Percentiles rank a stretch among this genome's conserved stretches.
Evolutionary conservation across 2,329 filamentous ascomycete genomes (phyloP).

Genomic region (Didymella keratinophila): DNA sequence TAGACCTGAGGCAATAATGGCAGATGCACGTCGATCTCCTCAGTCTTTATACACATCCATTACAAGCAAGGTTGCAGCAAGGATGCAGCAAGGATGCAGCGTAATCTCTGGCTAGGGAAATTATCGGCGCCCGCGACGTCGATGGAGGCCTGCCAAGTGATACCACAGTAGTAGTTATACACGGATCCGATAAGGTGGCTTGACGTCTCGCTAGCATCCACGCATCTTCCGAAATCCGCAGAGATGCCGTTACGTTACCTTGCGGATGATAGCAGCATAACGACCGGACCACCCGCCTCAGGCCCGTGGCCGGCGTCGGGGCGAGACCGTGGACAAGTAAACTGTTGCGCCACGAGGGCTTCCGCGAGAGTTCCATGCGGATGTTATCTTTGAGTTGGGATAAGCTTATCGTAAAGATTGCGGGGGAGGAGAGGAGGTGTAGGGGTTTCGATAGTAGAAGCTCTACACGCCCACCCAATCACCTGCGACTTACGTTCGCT

Average conservation of each 20-base stretch:
- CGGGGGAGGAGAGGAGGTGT: conserved; percentile 2
- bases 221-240: neutral
- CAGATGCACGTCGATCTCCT: conserved; percentile 2
- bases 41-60: conserved; percentile 8
- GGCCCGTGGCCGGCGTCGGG: neutral
- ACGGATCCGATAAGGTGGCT: conserved; percentile 9
- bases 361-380: neutral
- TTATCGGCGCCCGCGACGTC: neutral
- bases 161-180: conserved; percentile 2
- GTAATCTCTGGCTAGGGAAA: conserved; percentile 12
- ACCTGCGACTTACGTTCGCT: neutral
- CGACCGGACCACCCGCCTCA: conserved; percentile 8
- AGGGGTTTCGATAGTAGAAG: conserved; percentile 15
- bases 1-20: conserved; percentile 5
- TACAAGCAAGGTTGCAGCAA: neutral
- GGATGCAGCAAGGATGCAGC: neutral
- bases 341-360: conserved; percentile 3
- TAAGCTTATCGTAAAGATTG: conserved; percentile 17
- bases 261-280: neutral
- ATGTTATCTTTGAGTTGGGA: conserved; percentile 16
- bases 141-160: conserved; percentile 12
- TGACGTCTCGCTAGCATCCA: neutral
- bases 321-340: neutral
- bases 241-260: conserved; percentile 1
- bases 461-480: conserved; percentile 15